Evolutionary conservation across 805 yeast species (phyloP).

Genomic region (Schizosaccharomyces pombe): DNA sequence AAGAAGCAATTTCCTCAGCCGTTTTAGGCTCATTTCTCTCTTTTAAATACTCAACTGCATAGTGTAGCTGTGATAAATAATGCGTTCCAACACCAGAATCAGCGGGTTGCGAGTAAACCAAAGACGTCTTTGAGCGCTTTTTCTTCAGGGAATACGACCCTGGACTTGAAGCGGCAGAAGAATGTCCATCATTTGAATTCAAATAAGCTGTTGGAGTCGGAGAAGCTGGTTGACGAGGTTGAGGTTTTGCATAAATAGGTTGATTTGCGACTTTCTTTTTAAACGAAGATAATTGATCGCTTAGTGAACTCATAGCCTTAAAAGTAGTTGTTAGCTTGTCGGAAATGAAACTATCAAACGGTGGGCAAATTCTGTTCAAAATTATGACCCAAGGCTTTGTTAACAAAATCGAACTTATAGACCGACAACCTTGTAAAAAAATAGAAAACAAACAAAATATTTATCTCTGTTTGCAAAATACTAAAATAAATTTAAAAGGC

Average conservation of each 20-base stretch:
- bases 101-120: slow-evolving; percentile 16
- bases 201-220: neutral
- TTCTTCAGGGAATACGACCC: neutral
- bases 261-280: slow-evolving; percentile 27
- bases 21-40: slow-evolving; percentile 44
- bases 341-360: too few relatives aligned
- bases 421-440: too few relatives aligned
- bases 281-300: slow-evolving; percentile 40
- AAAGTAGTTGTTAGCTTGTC: neutral
- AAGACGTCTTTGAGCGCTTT: neutral
- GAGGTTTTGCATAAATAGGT: slow-evolving; percentile 3
- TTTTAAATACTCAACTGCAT: slow-evolving; percentile 80
- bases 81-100: slow-evolving; percentile 27
- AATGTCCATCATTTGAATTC: neutral
- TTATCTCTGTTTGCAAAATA: too few relatives aligned
- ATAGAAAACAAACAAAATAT: too few relatives aligned
- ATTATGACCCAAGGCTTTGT: neutral
- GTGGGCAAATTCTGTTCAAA: neutral
- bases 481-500: too few relatives aligned
- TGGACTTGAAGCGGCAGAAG: neutral
- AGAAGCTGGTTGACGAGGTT: neutral
- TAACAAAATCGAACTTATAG: too few relatives aligned
- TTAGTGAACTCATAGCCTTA: slow-evolving; percentile 14
- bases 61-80: slow-evolving; percentile 62
- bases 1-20: slow-evolving; percentile 39